Base-by-base conservation (phyloP, 1,284 basidiomycete species). In the Trametes hirsuta region DNA sequence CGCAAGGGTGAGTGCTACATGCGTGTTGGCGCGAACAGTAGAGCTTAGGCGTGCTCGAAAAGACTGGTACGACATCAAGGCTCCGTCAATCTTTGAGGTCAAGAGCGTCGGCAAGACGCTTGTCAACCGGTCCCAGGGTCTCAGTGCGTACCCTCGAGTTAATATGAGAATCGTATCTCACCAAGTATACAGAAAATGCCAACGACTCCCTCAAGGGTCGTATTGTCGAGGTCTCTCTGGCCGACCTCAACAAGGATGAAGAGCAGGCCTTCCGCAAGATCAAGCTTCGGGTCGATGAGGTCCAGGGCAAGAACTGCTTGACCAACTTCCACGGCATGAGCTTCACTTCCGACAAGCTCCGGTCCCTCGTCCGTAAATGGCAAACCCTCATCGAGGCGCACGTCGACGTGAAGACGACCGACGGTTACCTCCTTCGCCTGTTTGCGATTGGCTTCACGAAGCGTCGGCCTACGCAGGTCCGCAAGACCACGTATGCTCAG, bases 291-390 rank as follows among this genome's bases (percentile, higher is more conserved):
- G 86, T 99, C 72, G 97, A 99, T 76, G 97, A 98, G 75, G 87
- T 99, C 68, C 91, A 98, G 83, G 97, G 97, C 83, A 97, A 96
- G 85, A 97, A 94, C 86, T 98, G 96, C 85, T 86, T 99, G 60
- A 98, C 97, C 79, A 98, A 97, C 82, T 99, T 99, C 92, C 93
- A 97, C 83, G 97, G 97, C 77, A 99, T 99, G 97, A 94, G 97
- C 84, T 98, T 99, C 84, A 99, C 97, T 67, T 97, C 95, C 67
- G 97, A 99, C 90, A 99, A 99, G 84, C 90, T 99, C 69, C 95
- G 97, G 67, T 99, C 97, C 60, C 95, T 99, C 73, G 97, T 99
- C 71, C 95, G 97, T 79, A 99, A 99, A 84, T 99, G 97, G 97
- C 97, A 99, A 82, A 90, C 95, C 41, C 91, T 99, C 74, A 96